Conservation (phyloP, 1,139 yeast species). For the Candida tetrigidarum region DNA sequence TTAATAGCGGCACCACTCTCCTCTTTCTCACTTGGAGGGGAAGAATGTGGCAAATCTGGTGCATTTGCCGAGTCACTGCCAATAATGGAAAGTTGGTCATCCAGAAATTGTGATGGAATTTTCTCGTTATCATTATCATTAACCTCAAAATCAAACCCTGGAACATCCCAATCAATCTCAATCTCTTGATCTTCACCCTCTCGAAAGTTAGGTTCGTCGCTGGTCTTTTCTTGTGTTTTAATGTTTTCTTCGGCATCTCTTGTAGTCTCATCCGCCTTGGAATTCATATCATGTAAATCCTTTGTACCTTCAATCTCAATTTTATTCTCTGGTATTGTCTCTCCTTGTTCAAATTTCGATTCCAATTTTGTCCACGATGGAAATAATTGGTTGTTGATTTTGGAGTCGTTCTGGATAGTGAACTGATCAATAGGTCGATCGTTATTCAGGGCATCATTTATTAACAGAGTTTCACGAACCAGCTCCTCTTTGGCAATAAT, state of each 20-base stretch:
- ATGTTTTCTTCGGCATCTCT: too few relatives aligned
- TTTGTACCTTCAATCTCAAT: too few relatives aligned
- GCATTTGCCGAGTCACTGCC: neutral
- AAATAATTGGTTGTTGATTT: constrained; percentile 1
- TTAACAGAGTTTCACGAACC: neutral
- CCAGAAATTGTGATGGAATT: too few relatives aligned
- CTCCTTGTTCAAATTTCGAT: neutral
- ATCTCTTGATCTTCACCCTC: neutral
- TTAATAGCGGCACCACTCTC: neutral
- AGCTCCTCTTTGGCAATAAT: neutral
- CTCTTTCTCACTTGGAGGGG: neutral
- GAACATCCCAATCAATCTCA: constrained; percentile 1
- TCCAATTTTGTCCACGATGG: constrained; percentile 4
- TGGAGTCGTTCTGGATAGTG: neutral
- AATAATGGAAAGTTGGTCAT: too few relatives aligned
- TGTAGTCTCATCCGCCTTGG: too few relatives aligned
- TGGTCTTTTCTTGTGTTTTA: neutral
- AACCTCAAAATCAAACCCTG: constrained; percentile 4
- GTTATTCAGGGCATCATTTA: neutral
- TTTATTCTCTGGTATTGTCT: too few relatives aligned
- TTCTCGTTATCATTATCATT: constrained; percentile 3
- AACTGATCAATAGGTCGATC: constrained; percentile 4
- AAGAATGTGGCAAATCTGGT: neutral
- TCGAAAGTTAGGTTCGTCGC: neutral
- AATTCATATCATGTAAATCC: too few relatives aligned